Percentiles rank a stretch among this genome's conserved stretches.
phyloP scores from a whole-genome alignment of 2,329 filamentous ascomycete genomes.

The Alternaria brassicae region DNA sequence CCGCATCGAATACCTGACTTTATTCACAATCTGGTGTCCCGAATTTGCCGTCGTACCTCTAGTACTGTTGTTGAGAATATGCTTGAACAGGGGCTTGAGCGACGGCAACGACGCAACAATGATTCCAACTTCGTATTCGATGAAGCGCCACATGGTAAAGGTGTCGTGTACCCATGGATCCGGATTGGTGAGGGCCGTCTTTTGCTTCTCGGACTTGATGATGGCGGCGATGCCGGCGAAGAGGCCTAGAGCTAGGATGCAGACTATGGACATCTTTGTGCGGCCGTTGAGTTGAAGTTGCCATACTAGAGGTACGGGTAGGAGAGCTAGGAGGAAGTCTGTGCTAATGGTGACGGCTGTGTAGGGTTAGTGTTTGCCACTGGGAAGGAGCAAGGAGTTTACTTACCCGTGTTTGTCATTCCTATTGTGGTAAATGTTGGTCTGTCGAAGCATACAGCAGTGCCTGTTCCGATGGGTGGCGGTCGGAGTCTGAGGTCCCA shows the following conservation, averaged over 20 bases:
- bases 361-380: not conserved
- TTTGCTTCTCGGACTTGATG: not conserved
- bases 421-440: conserved; percentile 54
- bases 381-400: not conserved
- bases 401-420: conserved; percentile 54
- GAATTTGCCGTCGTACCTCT: not conserved
- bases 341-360: conserved; percentile 1
- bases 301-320: not conserved
- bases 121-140: conserved; percentile 56
- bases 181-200: not conserved
- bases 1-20: not conserved
- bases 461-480: conserved; percentile 34
- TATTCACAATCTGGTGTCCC: not conserved
- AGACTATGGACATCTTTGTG: not conserved
- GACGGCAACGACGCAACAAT: conserved; percentile 54
- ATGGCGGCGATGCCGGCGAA: not conserved
- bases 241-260: not conserved
- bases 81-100: conserved; percentile 43
- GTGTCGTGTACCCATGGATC: conserved; percentile 41
- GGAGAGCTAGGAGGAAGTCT: not conserved
- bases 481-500: conserved; percentile 53
- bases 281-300: not conserved
- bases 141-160: conserved; percentile 57
- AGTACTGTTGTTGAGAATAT: conserved; percentile 23
- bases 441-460: conserved; percentile 54